Evolutionary conservation across 352 stramenopile species (phyloP).

Genomic region (Peronosclerospora sorghi): DNA sequence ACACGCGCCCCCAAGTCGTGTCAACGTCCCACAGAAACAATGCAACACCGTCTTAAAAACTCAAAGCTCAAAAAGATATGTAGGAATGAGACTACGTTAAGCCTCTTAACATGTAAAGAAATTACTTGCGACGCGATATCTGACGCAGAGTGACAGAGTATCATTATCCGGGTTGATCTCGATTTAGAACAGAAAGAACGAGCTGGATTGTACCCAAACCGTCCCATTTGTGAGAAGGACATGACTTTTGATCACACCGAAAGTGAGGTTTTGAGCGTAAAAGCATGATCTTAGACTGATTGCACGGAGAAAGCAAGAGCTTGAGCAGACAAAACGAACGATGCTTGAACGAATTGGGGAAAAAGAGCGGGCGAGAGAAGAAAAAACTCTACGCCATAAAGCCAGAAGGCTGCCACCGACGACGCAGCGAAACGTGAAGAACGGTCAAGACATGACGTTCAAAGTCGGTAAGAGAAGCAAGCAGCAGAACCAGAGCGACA

Average conservation of each 20-base stretch:
- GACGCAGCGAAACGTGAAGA: conserved; percentile 13
- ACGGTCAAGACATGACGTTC: conserved; percentile 12
- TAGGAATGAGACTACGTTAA: conserved; percentile 78
- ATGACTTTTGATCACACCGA: conserved; percentile 47
- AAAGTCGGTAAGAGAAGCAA: conserved; percentile 27
- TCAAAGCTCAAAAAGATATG: conserved; percentile 48
- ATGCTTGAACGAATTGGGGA: conserved; percentile 40
- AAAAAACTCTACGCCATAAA: conserved; percentile 29
- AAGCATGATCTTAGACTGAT: conserved; percentile 45
- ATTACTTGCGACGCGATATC: conserved; percentile 56
- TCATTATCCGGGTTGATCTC: conserved; percentile 58
- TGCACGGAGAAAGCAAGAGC: conserved; percentile 35
- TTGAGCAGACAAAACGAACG: conserved; percentile 45
- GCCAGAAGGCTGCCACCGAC: conserved; percentile 27
- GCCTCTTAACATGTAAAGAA: conserved; percentile 19
- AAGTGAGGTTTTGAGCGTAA: too few species aligned
- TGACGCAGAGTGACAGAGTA: conserved; percentile 80
- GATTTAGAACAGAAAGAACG: conserved; percentile 46
- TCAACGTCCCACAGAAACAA: too few species aligned
- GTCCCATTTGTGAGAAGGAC: conserved; percentile 44
- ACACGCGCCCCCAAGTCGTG: too few species aligned
- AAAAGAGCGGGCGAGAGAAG: conserved; percentile 37
- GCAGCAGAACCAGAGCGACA: conserved; percentile 16
- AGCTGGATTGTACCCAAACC: conserved; percentile 46
- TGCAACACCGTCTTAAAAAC: conserved; percentile 41